Conservation (phyloP, 306 rosid genomes). For the Acacia melanoxylon region DNA sequence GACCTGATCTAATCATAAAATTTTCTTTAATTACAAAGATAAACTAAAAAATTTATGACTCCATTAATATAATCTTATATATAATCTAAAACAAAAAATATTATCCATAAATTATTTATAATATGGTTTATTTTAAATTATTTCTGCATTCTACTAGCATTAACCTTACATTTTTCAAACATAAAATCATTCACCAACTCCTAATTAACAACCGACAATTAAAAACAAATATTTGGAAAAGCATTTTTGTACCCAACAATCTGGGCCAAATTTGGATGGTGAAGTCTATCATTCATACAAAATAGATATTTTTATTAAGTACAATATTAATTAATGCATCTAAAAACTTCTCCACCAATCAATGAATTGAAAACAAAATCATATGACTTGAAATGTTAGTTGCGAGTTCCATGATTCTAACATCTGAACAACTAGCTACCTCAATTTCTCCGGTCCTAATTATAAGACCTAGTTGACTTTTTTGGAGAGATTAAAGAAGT, state of each 20-base stretch:
- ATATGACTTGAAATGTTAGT: neutral
- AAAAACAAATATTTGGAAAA: neutral
- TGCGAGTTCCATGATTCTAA: no score
- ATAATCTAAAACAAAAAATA: no score
- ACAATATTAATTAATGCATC: neutral
- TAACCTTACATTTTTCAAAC: no score
- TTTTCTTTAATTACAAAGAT: neutral
- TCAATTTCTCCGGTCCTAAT: no score
- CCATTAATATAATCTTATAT: neutral
- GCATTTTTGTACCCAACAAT: neutral
- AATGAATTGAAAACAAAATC: neutral
- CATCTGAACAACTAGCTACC: neutral
- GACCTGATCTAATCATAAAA: neutral
- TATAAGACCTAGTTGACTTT: no score
- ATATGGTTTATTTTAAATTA: no score
- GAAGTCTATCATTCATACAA: neutral
- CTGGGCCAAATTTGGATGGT: neutral
- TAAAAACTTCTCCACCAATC: neutral
- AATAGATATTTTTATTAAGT: neutral
- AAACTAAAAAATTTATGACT: no score
- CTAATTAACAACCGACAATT: neutral
- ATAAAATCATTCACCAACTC: neutral
- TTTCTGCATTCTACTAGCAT: no score
- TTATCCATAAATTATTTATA: no score
- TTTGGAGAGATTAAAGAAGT: no score